Percentiles rank a stretch among this genome's conserved stretches.
Conservation (phyloP, 2,329 filamentous ascomycete genomes). For the Pyrenophora teres region DNA sequence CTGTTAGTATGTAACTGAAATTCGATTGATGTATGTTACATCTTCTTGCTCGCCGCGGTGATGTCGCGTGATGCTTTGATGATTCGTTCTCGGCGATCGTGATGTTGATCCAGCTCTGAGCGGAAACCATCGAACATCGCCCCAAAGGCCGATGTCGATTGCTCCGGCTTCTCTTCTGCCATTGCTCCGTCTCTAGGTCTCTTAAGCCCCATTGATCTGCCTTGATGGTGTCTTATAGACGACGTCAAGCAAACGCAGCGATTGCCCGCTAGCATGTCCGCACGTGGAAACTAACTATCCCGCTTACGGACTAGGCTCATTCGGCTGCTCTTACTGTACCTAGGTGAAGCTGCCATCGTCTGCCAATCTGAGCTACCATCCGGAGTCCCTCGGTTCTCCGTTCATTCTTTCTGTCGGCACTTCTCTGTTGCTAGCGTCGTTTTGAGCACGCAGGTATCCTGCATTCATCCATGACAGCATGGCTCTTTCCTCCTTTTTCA, state of each 20-base stretch:
- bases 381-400: background rate
- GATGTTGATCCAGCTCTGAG: constrained; percentile 87
- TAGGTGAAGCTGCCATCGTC: constrained; percentile 4
- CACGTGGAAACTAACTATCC: constrained; percentile 26
- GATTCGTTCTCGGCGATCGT: constrained; percentile 87
- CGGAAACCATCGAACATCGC: constrained; percentile 86
- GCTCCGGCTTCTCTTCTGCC: constrained; percentile 39
- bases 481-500: constrained; percentile 41
- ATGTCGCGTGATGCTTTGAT: constrained; percentile 92
- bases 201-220: constrained; percentile 34
- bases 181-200: constrained; percentile 45
- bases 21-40: constrained; percentile 60
- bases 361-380: background rate
- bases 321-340: constrained; percentile 20
- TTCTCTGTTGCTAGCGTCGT: background rate
- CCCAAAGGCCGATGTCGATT: constrained; percentile 52
- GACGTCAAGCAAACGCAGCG: constrained; percentile 31
- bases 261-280: constrained; percentile 21
- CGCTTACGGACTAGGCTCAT: constrained; percentile 21
- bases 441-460: background rate
- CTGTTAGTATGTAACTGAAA: constrained; percentile 17
- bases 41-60: constrained; percentile 94
- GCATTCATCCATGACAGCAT: constrained; percentile 15
- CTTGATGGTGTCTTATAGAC: constrained; percentile 11
- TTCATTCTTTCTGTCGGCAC: background rate